These are phyloP conservation scores for Lithocarpus polystachyus DNA, from an alignment of 306 rosid genomes.

Conservation along the genomic window DNA sequence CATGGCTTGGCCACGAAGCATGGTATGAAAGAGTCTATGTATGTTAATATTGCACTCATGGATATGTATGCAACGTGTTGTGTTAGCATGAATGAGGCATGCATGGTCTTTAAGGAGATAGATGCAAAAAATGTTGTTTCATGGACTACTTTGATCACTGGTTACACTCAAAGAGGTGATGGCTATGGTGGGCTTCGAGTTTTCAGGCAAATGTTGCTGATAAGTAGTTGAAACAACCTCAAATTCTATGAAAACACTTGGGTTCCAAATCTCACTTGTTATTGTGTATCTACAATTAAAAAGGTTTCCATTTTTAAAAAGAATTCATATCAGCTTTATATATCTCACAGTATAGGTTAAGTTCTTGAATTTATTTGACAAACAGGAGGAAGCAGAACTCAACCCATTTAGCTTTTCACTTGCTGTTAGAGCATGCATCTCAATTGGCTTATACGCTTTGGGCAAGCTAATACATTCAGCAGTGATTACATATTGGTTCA, in stretches of 20 bases:
- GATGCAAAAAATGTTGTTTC: slow-evolving; percentile 48
- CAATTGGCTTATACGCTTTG: no score
- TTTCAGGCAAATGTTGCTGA: slow-evolving; percentile 65
- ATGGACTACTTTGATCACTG: slow-evolving; percentile 78
- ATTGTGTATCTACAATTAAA: neutral
- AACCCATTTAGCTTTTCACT: no score
- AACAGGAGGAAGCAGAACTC: no score
- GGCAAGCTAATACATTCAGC: no score
- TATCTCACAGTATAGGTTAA: neutral
- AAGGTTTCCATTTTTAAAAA: neutral
- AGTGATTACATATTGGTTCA: slow-evolving; percentile 18
- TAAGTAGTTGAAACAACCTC: slow-evolving; percentile 22
- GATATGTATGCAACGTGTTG: slow-evolving; percentile 66
- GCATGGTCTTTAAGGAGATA: slow-evolving; percentile 46
- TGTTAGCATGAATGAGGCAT: slow-evolving; percentile 51
- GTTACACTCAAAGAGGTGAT: slow-evolving; percentile 67
- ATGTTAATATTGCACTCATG: slow-evolving; percentile 65
- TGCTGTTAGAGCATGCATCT: no score
- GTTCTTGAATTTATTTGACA: no score
- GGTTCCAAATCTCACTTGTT: neutral
- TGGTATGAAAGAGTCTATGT: slow-evolving; percentile 49
- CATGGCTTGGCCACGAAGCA: slow-evolving; percentile 54
- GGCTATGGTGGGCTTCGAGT: slow-evolving; percentile 50
- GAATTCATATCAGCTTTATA: neutral
- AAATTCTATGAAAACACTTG: neutral